Evolutionary conservation across 2,329 filamentous ascomycete genomes (phyloP).

Genomic region (Ceratocystis papillata): DNA sequence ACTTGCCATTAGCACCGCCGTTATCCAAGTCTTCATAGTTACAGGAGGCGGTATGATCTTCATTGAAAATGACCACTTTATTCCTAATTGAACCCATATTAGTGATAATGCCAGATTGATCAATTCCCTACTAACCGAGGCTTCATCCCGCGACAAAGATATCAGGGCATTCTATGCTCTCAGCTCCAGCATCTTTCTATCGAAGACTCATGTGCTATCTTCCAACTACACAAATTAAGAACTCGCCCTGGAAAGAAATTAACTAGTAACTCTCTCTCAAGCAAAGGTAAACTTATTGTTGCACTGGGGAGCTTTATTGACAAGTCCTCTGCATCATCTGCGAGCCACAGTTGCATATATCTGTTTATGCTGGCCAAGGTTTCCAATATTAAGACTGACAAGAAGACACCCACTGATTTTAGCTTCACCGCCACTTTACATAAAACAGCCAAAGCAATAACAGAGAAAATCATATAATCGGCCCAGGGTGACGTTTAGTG

Average conservation of each 20-base stretch:
- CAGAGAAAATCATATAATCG: slow-evolving; percentile 55
- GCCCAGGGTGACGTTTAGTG: slow-evolving; percentile 64
- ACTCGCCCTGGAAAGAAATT: slow-evolving; percentile 22
- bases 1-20: no score
- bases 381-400: no score
- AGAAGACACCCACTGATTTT: no score
- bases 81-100: slow-evolving; percentile 41
- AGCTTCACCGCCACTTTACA: no score
- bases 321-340: no score
- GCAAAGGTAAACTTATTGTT: no score
- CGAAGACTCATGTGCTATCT: slow-evolving; percentile 55
- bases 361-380: no score
- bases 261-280: no score
- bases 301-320: no score
- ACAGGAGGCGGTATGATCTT: slow-evolving; percentile 58
- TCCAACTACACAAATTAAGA: slow-evolving; percentile 58
- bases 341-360: no score
- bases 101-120: slow-evolving; percentile 48
- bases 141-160: slow-evolving; percentile 60
- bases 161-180: slow-evolving; percentile 70
- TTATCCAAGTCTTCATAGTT: slow-evolving; percentile 38
- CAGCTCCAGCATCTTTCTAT: slow-evolving; percentile 52
- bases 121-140: slow-evolving; percentile 59
- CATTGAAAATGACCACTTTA: slow-evolving; percentile 69
- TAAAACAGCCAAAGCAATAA: not conserved